phyloP scores from a whole-genome alignment of 176 grass and related monocot genomes.

The Ampelocalamus luodianensis region DNA sequence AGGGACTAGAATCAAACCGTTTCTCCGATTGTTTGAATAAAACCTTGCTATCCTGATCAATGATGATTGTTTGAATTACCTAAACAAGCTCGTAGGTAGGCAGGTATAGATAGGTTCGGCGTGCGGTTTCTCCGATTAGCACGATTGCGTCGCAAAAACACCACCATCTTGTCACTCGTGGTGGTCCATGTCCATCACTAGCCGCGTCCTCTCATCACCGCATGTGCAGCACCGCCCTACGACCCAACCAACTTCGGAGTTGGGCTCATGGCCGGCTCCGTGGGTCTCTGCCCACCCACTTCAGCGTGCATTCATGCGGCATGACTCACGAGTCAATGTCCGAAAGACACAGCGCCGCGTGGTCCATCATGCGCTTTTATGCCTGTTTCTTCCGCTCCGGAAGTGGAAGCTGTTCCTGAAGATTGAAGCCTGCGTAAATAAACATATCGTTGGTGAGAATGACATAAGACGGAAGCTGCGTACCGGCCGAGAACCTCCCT shows the following conservation, averaged over 20 bases:
- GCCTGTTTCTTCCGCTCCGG: too few species aligned
- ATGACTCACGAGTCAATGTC: neutral
- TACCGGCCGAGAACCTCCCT: neutral
- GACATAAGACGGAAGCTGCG: neutral
- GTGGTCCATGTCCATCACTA: constrained; percentile 36
- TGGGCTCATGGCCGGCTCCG: neutral
- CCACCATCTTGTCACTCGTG: constrained; percentile 19
- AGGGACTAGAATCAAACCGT: too few species aligned
- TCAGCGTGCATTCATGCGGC: constrained; percentile 12
- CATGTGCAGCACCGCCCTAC: neutral
- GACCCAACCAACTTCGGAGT: neutral
- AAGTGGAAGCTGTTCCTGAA: neutral
- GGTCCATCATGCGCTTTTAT: too few species aligned
- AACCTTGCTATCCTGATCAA: too few species aligned
- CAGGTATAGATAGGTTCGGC: neutral
- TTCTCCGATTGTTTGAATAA: too few species aligned
- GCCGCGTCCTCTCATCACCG: neutral
- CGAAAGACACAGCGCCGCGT: neutral
- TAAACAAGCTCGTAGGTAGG: too few species aligned
- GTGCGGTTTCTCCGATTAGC: constrained; percentile 26
- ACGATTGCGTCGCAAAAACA: constrained; percentile 5
- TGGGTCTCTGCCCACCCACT: constrained; percentile 16
- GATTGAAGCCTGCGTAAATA: too few species aligned
- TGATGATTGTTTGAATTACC: too few species aligned
- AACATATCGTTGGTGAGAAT: neutral